Evolutionary conservation across 1,284 basidiomycete species (phyloP).

Genomic region (Microbotryomycetes sp.): DNA sequence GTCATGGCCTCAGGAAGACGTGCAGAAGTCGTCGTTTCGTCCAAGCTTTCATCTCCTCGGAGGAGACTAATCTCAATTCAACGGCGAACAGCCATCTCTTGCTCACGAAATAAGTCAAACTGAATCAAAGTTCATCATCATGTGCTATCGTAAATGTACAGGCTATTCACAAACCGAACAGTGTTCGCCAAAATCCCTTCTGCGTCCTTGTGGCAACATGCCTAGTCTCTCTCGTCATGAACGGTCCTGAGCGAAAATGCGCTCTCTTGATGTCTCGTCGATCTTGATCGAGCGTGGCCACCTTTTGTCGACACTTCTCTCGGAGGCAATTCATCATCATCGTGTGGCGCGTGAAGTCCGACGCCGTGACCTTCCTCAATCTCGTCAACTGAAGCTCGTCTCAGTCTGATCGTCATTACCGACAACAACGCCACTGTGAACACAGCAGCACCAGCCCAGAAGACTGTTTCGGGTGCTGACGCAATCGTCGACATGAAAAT

Average conservation of each 20-base stretch:
- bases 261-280: not conserved
- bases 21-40: not conserved
- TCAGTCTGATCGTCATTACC: slow-evolving; percentile 10
- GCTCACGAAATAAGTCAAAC: no score
- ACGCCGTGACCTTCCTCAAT: no score
- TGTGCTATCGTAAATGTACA: no score
- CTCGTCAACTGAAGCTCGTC: not conserved
- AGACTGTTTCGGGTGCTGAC: slow-evolving; percentile 51
- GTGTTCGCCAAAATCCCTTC: no score
- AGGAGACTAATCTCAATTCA: no score
- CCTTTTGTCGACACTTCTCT: not conserved
- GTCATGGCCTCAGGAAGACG: not conserved
- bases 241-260: not conserved
- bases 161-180: no score
- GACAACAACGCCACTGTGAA: not conserved
- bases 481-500: slow-evolving; percentile 58
- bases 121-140: no score
- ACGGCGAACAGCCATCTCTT: no score
- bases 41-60: not conserved
- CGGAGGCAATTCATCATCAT: not conserved
- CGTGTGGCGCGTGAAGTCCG: no score
- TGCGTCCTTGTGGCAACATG: no score
- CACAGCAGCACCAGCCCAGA: slow-evolving; percentile 22
- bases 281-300: no score
- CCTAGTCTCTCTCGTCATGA: not conserved